phyloP scores from a whole-genome alignment of 2,329 filamentous ascomycete species.

The Xylariaceae sp. region DNA sequence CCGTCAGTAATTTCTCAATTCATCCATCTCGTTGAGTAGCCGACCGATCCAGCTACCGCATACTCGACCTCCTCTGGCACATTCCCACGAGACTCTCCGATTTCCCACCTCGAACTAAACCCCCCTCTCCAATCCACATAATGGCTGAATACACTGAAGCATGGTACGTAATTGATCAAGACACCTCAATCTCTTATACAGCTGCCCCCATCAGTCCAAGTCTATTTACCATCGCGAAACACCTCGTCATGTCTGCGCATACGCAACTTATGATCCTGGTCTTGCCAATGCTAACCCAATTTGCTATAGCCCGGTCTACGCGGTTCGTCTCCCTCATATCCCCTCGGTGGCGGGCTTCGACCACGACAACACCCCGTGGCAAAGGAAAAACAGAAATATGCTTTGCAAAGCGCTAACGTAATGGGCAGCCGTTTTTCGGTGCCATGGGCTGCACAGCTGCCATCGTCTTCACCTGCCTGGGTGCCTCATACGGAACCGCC shows the following conservation, averaged over 20 bases:
- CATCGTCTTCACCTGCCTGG: slow-evolving; percentile 94
- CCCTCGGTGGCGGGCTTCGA: slow-evolving; percentile 21
- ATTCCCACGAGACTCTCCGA: slow-evolving; percentile 7
- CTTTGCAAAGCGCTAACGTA: slow-evolving; percentile 21
- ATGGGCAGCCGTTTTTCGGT: slow-evolving; percentile 64
- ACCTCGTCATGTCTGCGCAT: not conserved
- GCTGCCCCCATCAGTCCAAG: slow-evolving; percentile 19
- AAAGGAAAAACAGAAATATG: slow-evolving; percentile 37
- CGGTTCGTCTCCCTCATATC: slow-evolving; percentile 64
- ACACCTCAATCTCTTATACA: slow-evolving; percentile 17
- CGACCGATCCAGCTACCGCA: not conserved
- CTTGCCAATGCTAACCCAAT: slow-evolving; percentile 23
- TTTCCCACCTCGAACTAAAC: slow-evolving; percentile 10
- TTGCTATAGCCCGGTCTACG: slow-evolving; percentile 80
- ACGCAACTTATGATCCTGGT: not conserved
- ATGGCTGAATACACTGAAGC: slow-evolving; percentile 31
- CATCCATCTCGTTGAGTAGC: slow-evolving; percentile 7
- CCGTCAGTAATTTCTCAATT: slow-evolving; percentile 4
- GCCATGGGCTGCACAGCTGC: slow-evolving; percentile 82
- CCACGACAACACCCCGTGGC: slow-evolving; percentile 3
- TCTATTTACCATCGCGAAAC: slow-evolving; percentile 15
- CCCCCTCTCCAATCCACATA: slow-evolving; percentile 18
- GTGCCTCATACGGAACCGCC: slow-evolving; percentile 96
- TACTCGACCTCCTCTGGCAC: slow-evolving; percentile 10
- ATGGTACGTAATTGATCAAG: slow-evolving; percentile 32